Evolutionary conservation across 1,139 yeast species (phyloP).

Genomic region (Sugiyamaella japonica): DNA sequence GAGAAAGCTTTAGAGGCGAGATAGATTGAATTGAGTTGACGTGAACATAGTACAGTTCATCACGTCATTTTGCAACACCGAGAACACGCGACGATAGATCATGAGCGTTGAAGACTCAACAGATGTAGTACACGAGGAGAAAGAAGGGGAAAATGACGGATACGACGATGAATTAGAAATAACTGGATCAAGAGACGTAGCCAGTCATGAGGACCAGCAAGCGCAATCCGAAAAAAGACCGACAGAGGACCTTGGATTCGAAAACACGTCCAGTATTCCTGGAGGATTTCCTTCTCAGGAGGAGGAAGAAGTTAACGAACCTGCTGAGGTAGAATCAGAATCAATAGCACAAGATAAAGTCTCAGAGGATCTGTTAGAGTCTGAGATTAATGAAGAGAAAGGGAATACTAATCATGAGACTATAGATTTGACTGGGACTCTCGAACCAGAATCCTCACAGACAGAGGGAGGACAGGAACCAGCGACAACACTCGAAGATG

Average conservation of each 20-base stretch:
- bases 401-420: neutral
- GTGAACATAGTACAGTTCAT: no score
- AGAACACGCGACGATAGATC: no score
- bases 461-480: no score
- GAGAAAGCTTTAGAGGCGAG: neutral
- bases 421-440: slow-evolving; percentile 5
- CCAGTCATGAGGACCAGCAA: neutral
- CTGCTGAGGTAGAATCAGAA: neutral
- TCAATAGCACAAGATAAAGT: neutral
- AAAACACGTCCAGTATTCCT: neutral
- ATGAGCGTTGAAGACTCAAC: slow-evolving; percentile 1
- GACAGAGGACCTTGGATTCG: no score
- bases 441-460: neutral
- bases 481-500: neutral
- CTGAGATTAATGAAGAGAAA: neutral
- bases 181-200: slow-evolving; percentile 1
- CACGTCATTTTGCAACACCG: no score
- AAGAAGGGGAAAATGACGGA: neutral
- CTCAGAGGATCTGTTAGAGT: neutral
- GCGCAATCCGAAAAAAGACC: no score
- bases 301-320: neutral
- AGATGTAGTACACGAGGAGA: neutral
- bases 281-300: neutral
- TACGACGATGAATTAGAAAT: slow-evolving; percentile 1
- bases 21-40: neutral